Conservation (phyloP, 768 basidiomycete genomes). For the Serpula lacrymans region DNA sequence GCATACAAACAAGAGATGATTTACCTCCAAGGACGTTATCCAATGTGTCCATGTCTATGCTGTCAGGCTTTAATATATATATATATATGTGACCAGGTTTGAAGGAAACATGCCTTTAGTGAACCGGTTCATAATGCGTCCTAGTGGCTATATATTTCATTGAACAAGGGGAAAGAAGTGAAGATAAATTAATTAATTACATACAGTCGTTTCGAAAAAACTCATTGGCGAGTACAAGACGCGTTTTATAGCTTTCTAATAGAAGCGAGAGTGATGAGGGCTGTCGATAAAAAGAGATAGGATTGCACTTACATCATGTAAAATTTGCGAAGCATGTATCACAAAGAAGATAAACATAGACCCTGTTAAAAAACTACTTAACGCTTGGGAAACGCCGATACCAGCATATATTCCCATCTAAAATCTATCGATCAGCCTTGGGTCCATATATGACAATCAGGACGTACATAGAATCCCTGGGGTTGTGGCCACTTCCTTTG, state of each 20-base stretch:
- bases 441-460: too few species aligned
- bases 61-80: slow-evolving; percentile 9
- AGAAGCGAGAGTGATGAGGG: background rate
- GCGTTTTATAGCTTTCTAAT: slow-evolving; percentile 57
- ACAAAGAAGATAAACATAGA: slow-evolving; percentile 60
- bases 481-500: too few species aligned
- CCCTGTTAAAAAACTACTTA: slow-evolving; percentile 68
- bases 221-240: slow-evolving; percentile 86
- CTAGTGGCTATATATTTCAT: slow-evolving; percentile 52
- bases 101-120: slow-evolving; percentile 53
- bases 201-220: slow-evolving; percentile 84
- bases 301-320: slow-evolving; percentile 51
- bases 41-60: slow-evolving; percentile 70
- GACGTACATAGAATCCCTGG: too few species aligned
- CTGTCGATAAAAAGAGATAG: background rate
- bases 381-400: slow-evolving; percentile 68
- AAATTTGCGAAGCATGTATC: slow-evolving; percentile 68
- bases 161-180: slow-evolving; percentile 5
- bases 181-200: slow-evolving; percentile 7
- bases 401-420: too few species aligned
- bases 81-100: background rate
- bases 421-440: too few species aligned
- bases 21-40: slow-evolving; percentile 67
- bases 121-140: slow-evolving; percentile 89
- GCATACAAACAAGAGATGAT: slow-evolving; percentile 7